Evolutionary conservation across 106 monocot species (phyloP).

Genomic region (Dioscorea dumetorum): DNA sequence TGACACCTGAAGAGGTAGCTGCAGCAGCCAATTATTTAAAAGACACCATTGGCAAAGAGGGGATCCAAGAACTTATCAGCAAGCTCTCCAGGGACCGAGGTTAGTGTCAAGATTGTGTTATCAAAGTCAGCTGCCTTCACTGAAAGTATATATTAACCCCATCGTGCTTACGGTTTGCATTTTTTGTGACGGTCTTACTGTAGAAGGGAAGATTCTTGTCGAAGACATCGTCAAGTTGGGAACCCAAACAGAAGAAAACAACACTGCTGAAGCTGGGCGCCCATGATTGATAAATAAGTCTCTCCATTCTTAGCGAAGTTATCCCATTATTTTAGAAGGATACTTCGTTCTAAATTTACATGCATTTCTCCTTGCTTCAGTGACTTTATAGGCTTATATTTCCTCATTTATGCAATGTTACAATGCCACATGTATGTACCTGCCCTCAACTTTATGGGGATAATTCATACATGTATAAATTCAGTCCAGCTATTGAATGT

Average conservation of each 20-base stretch:
- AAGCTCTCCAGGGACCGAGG: slow-evolving; percentile 89
- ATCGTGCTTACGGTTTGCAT: too few species aligned
- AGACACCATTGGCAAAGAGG: slow-evolving; percentile 74
- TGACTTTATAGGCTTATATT: too few species aligned
- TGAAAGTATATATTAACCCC: not conserved
- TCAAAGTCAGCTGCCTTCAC: not conserved
- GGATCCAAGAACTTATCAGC: slow-evolving; percentile 80
- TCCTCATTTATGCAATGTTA: too few species aligned
- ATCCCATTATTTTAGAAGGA: too few species aligned
- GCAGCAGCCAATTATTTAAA: slow-evolving; percentile 82
- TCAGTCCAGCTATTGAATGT: too few species aligned
- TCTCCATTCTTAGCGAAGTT: too few species aligned
- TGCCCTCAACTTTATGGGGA: too few species aligned
- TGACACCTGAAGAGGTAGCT: slow-evolving; percentile 90
- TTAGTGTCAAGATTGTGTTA: not conserved
- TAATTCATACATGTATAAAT: too few species aligned
- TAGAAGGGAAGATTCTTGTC: slow-evolving; percentile 96
- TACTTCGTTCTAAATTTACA: too few species aligned
- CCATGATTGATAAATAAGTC: not conserved
- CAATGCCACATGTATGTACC: too few species aligned
- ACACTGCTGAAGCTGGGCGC: slow-evolving; percentile 19
- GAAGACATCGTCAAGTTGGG: slow-evolving; percentile 85
- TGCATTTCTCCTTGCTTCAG: too few species aligned
- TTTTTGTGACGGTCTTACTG: not conserved
- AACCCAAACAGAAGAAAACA: slow-evolving; percentile 30